phyloP scores from a whole-genome alignment of 2,329 filamentous ascomycete genomes.

The Pyrenophora graminea region DNA sequence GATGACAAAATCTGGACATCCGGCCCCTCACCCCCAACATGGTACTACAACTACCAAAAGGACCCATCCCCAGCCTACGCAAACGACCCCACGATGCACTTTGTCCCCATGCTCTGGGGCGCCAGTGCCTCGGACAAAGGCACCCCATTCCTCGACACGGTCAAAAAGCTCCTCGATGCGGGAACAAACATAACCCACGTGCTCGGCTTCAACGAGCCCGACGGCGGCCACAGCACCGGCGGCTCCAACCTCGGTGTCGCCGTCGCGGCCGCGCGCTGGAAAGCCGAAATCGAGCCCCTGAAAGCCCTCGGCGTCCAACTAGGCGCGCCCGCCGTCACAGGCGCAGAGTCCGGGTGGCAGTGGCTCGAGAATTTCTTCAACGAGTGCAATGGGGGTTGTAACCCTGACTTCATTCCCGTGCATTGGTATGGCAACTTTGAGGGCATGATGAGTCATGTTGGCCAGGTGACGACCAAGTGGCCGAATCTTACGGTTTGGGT shows the following conservation, averaged over 20 bases:
- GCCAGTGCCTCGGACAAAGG: constrained; percentile 49
- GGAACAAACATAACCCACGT: constrained; percentile 67
- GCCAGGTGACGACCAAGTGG: constrained; percentile 58
- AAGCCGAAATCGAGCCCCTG: constrained; percentile 71
- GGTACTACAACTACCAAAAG: constrained; percentile 82
- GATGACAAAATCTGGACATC: constrained; percentile 71
- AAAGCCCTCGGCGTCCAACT: constrained; percentile 65
- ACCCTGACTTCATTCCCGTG: constrained; percentile 56
- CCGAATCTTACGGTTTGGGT: constrained; percentile 69
- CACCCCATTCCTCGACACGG: constrained; percentile 64
- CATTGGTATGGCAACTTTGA: constrained; percentile 68
- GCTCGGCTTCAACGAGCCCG: constrained; percentile 80
- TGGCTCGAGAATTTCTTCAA: constrained; percentile 72
- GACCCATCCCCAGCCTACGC: constrained; percentile 60
- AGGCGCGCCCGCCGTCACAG: constrained; percentile 72
- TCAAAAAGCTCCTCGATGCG: constrained; percentile 59
- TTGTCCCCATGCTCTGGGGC: constrained; percentile 83
- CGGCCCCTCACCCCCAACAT: constrained; percentile 64
- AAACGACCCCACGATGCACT: constrained; percentile 60
- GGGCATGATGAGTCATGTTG: constrained; percentile 69
- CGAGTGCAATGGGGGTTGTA: constrained; percentile 57
- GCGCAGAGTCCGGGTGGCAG: constrained; percentile 60
- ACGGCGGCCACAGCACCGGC: constrained; percentile 60
- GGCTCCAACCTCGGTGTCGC: constrained; percentile 66
- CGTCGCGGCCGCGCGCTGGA: constrained; percentile 70